Evolutionary conservation across 1,139 yeast species (phyloP).

Genomic region (Pichiaceae sp.): DNA sequence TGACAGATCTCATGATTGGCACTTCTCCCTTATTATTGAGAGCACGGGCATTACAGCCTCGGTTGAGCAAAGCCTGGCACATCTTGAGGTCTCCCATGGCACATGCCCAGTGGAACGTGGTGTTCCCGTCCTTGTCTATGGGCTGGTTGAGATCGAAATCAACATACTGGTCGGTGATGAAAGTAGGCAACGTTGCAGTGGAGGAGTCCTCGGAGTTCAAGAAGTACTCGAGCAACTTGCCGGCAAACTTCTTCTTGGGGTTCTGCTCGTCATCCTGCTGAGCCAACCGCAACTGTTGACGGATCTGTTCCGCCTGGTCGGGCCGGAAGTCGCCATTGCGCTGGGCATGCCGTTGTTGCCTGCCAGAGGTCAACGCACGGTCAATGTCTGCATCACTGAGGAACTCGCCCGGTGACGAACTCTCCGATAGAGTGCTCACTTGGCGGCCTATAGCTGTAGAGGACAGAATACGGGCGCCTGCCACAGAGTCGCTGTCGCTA

Average conservation of each 20-base stretch:
- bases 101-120: slow-evolving; percentile 57
- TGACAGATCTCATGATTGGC: slow-evolving; percentile 48
- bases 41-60: slow-evolving; percentile 31
- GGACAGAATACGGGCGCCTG: no score
- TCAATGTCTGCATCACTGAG: slow-evolving; percentile 34
- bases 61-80: slow-evolving; percentile 36
- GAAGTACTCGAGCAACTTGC: slow-evolving; percentile 24
- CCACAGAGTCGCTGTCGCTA: background rate
- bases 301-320: slow-evolving; percentile 12
- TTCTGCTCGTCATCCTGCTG: background rate
- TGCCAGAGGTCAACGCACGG: slow-evolving; percentile 23
- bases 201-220: slow-evolving; percentile 23
- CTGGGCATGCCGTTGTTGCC: slow-evolving; percentile 1
- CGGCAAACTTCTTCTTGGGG: slow-evolving; percentile 15
- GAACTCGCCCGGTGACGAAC: slow-evolving; percentile 27
- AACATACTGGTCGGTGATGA: slow-evolving; percentile 15
- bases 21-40: slow-evolving; percentile 46
- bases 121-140: slow-evolving; percentile 50
- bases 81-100: slow-evolving; percentile 48
- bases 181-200: slow-evolving; percentile 17
- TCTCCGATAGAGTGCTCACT: slow-evolving; percentile 5
- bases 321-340: background rate
- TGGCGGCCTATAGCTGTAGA: background rate
- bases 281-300: slow-evolving; percentile 4
- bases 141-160: slow-evolving; percentile 42